Evolutionary conservation across 352 stramenopile species (phyloP), one percentile per base, ranked within the genome.

Genomic region (Plasmopara halstedii): DNA sequence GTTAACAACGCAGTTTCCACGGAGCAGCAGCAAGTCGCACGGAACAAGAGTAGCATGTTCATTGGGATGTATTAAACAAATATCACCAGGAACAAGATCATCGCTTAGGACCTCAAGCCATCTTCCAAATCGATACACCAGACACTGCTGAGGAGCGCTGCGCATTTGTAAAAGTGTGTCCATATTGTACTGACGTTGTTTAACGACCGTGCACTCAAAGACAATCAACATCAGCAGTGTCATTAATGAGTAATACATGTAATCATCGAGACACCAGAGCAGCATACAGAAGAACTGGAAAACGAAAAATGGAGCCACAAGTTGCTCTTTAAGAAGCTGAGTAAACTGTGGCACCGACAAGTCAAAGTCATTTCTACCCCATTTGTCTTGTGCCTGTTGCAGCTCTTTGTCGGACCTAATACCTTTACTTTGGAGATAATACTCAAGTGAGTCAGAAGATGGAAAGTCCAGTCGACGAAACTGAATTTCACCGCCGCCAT

Each of bases 231-330:
- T 98, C 19, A 91, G 65, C 9, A 99, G 80, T 27, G 96, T 99
- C 55, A 99, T 98, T 10, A 99, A 64, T 22, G 92, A 96, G 74
- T 99, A 99, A 67, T 98, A 96, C 94, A 97, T 98, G 79, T 99
- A 99, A 65, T 99, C 97, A 67, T 99, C 97, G 8, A 99, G 76
- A 67, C 88, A 97, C 94, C 97, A 99, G 25, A 99, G 72, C 26
- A 95, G 67, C 41, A 99, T 95, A 58, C 95, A 99, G 42, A 99
- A 96, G 41, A 99, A 79, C 79, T 99, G 97, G 66, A 99, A 99
- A 3, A 99, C 78, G 53, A 98, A 99, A 46, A 99, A 96, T 13
- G 97, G 97, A 48, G 97, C 95, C 13, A 99, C 70, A 13, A 98
- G 62, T 62, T 99, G 97, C 67, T 99, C 90, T 50, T 90, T 85